Conservation (phyloP, 371 early-diverging fungal genomes). For the Mortierella polycephala region DNA sequence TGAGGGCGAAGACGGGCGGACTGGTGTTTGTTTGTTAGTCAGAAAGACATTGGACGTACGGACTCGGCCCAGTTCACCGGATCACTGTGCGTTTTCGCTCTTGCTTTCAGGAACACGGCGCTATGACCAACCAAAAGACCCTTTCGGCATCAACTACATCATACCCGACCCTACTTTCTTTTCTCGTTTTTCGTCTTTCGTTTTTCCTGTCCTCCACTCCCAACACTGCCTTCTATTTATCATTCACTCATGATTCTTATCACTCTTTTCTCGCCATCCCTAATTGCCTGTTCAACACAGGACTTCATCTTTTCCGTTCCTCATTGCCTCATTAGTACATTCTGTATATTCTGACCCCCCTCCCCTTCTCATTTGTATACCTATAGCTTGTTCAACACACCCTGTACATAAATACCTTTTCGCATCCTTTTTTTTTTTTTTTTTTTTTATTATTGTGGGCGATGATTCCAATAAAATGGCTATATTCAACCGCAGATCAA, state of each 20-base stretch:
- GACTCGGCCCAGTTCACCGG: no score
- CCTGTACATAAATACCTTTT: conserved; percentile 23
- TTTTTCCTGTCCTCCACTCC: not conserved
- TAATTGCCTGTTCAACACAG: conserved; percentile 52
- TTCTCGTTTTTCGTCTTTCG: conserved; percentile 1
- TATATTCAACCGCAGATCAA: no score
- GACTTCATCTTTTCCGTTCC: conserved; percentile 10
- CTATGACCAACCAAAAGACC: no score
- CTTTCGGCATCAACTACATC: no score
- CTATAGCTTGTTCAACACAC: conserved; percentile 54
- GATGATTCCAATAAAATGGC: not conserved
- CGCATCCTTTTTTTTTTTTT: not conserved
- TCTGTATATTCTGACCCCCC: conserved; percentile 20
- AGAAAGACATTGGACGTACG: no score
- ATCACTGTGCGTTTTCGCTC: no score
- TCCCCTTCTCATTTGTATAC: conserved; percentile 20
- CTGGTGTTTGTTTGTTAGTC: not conserved
- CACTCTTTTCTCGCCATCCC: not conserved
- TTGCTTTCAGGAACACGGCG: no score
- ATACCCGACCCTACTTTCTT: not conserved
- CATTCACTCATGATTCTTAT: not conserved
- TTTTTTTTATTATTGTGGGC: conserved; percentile 1
- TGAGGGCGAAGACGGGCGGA: not conserved
- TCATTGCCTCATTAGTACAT: conserved; percentile 10
- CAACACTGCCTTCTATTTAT: not conserved